Conservation (phyloP, 2,329 filamentous ascomycete genomes). For the Colletotrichum eleusines region DNA sequence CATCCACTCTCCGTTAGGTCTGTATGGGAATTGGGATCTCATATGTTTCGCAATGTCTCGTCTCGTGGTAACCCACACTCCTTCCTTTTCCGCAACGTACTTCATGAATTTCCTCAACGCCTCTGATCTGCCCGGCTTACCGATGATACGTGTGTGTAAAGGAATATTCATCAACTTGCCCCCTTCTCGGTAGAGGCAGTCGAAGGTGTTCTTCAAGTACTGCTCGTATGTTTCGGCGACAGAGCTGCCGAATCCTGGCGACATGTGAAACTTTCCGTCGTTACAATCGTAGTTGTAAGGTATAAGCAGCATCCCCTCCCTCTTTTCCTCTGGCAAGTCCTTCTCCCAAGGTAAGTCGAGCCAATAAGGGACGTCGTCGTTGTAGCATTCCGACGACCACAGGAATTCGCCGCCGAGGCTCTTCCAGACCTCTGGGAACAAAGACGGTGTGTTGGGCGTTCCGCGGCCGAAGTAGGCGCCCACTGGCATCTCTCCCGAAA, state of each 20-base stretch:
- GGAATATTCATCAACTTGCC: slow-evolving; percentile 59
- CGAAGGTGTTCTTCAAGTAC: slow-evolving; percentile 56
- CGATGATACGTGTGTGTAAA: slow-evolving; percentile 55
- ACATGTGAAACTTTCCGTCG: slow-evolving; percentile 59
- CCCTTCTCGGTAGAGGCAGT: slow-evolving; percentile 55
- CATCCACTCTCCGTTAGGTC: slow-evolving; percentile 44
- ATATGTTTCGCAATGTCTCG: slow-evolving; percentile 58
- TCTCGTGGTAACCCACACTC: slow-evolving; percentile 58
- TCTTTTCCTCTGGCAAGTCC: slow-evolving; percentile 46
- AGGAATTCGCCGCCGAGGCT: slow-evolving; percentile 46
- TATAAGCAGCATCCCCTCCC: slow-evolving; percentile 54
- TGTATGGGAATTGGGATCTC: slow-evolving; percentile 54
- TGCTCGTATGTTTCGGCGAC: slow-evolving; percentile 54
- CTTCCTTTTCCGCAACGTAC: slow-evolving; percentile 53
- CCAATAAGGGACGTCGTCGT: slow-evolving; percentile 49
- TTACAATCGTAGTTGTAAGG: slow-evolving; percentile 56
- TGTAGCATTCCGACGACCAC: slow-evolving; percentile 48
- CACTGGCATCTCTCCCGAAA: slow-evolving; percentile 50
- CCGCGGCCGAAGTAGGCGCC: slow-evolving; percentile 53
- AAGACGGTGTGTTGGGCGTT: slow-evolving; percentile 46
- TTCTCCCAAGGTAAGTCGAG: slow-evolving; percentile 48
- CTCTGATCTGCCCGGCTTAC: slow-evolving; percentile 55
- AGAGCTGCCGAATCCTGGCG: slow-evolving; percentile 55
- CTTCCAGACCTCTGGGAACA: slow-evolving; percentile 48
- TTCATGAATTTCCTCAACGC: slow-evolving; percentile 55